Percentiles rank a stretch among this genome's conserved stretches.
Evolutionary conservation across 106 monocot species (phyloP).

Genomic region (Ottelia alismoides): DNA sequence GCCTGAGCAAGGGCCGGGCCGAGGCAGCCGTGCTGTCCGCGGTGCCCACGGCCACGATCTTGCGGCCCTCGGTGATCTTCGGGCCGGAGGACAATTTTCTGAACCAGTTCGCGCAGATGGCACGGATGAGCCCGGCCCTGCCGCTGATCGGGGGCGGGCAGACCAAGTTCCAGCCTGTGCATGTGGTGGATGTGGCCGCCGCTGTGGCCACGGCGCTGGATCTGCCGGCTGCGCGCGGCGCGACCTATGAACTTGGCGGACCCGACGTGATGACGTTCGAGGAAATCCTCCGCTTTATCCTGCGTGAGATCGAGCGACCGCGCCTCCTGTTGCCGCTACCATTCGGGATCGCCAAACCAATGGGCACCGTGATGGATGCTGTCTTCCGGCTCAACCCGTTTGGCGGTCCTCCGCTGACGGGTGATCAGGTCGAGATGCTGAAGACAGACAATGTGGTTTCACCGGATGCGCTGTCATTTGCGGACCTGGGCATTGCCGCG

Average conservation of each 20-base stretch:
- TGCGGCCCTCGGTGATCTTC: not conserved
- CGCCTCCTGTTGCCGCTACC: not conserved
- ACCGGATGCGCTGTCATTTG: not conserved
- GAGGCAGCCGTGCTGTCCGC: not conserved
- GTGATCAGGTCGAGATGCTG: not conserved
- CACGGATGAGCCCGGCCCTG: not conserved
- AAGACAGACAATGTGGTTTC: not conserved
- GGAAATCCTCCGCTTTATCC: not conserved
- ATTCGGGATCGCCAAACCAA: not conserved
- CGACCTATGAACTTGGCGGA: not conserved
- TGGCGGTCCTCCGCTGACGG: not conserved
- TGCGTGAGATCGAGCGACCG: not conserved
- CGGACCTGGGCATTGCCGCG: not conserved
- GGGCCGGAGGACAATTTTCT: not conserved
- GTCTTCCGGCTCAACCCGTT: no score
- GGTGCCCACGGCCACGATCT: not conserved
- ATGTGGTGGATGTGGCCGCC: not conserved
- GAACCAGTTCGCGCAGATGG: not conserved
- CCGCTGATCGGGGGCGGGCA: not conserved
- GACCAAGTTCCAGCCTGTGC: not conserved
- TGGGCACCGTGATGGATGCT: not conserved
- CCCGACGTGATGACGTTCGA: not conserved
- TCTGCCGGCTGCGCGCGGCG: no score
- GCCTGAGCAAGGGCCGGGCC: not conserved
- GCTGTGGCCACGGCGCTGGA: not conserved